phyloP scores from a whole-genome alignment of 73 alveolate species.

The Symbiodinium pilosum region DNA sequence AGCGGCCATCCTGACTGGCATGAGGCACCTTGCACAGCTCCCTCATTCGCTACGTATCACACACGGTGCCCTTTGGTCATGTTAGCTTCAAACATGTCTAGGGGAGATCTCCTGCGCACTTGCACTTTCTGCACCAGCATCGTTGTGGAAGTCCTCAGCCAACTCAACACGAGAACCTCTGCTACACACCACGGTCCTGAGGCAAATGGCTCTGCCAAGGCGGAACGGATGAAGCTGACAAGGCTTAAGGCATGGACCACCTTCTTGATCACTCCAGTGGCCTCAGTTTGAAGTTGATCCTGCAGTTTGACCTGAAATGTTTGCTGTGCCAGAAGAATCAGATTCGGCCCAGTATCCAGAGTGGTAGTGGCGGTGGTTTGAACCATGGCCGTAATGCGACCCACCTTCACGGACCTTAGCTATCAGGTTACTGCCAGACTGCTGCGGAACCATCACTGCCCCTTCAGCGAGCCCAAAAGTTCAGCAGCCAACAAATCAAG shows the following conservation, averaged over 20 bases:
- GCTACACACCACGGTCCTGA: neutral
- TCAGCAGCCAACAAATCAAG: conserved; percentile 51
- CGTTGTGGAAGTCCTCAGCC: neutral
- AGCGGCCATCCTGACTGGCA: too few relatives aligned
- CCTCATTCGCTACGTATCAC: too few relatives aligned
- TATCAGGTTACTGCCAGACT: neutral
- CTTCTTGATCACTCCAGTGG: conserved; percentile 75
- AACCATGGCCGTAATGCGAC: conserved; percentile 60
- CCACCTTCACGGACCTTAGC: conserved; percentile 68
- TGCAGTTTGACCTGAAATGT: neutral
- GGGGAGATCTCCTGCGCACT: too few relatives aligned
- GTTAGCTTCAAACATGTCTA: too few relatives aligned
- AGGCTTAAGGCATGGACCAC: conserved; percentile 20
- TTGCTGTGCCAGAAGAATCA: too few relatives aligned
- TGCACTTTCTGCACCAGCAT: neutral
- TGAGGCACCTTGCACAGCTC: too few relatives aligned
- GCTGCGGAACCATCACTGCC: neutral
- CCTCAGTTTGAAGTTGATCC: neutral
- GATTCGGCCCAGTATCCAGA: neutral
- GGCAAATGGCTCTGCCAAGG: neutral
- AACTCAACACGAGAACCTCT: neutral
- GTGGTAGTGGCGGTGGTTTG: conserved; percentile 68
- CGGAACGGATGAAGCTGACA: too few relatives aligned
- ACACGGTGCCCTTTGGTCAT: too few relatives aligned
- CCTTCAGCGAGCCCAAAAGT: too few relatives aligned